Percentiles rank a stretch among this genome's conserved stretches.
Conservation (phyloP, 345 rosid genomes). For the Arabidopsis suecica region DNA sequence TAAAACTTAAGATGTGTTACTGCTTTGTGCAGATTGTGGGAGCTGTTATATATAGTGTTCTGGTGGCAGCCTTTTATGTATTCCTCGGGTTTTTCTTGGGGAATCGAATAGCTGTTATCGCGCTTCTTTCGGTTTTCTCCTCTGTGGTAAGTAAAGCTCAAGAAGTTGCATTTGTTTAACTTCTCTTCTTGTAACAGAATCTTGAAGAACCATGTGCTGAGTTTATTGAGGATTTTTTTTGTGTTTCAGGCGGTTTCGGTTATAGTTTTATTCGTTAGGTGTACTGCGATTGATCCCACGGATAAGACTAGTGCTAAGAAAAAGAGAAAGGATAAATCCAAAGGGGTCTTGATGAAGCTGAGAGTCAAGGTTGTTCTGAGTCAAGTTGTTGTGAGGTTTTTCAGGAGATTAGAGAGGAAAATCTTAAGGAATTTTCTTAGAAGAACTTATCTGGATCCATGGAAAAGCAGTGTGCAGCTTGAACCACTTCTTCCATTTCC, state of each 20-base stretch:
- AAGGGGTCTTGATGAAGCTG: slow-evolving; percentile 58
- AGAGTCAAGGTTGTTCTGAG: slow-evolving; percentile 75
- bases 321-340: slow-evolving; percentile 61
- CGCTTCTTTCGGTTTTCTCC: slow-evolving; percentile 63
- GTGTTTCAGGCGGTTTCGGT: slow-evolving; percentile 74
- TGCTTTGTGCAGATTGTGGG: slow-evolving; percentile 77
- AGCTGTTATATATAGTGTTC: slow-evolving; percentile 71
- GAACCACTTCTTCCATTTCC: slow-evolving; percentile 95
- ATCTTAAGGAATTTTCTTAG: slow-evolving; percentile 78
- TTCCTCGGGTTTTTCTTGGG: slow-evolving; percentile 87
- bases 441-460: slow-evolving; percentile 83
- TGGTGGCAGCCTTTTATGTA: slow-evolving; percentile 70
- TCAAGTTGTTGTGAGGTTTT: slow-evolving; percentile 75
- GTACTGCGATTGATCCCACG: slow-evolving; percentile 89
- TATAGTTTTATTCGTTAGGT: slow-evolving; percentile 74
- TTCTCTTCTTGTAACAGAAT: not conserved
- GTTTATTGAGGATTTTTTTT: not conserved
- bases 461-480: slow-evolving; percentile 60
- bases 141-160: slow-evolving; percentile 59
- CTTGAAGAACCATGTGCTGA: not conserved
- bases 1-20: not conserved
- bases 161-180: not conserved
- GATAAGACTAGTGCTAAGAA: slow-evolving; percentile 78
- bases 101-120: slow-evolving; percentile 72
- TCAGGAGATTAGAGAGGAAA: slow-evolving; percentile 85